phyloP scores from a whole-genome alignment of 441 rosid genomes.

The Aleurites moluccanus region DNA sequence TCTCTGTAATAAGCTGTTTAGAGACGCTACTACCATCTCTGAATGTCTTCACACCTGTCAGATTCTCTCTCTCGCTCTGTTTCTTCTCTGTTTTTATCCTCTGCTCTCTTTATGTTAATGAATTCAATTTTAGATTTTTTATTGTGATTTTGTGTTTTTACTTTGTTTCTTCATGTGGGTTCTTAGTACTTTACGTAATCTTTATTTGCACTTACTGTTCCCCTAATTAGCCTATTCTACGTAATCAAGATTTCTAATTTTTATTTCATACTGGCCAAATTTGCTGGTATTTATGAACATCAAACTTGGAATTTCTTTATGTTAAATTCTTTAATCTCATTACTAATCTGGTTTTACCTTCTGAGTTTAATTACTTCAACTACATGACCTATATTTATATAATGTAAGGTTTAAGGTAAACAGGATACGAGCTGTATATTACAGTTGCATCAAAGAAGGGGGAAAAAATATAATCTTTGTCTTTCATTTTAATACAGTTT shows the following conservation, averaged over 20 bases:
- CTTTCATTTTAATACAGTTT: slow-evolving; percentile 40
- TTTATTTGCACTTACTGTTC: not conserved
- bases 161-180: slow-evolving; percentile 13
- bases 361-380: too few relatives aligned
- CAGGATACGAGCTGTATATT: too few relatives aligned
- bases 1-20: slow-evolving; percentile 53
- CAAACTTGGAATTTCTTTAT: too few relatives aligned
- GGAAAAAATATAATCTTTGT: not conserved
- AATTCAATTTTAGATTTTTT: not conserved
- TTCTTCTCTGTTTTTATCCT: too few relatives aligned
- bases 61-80: slow-evolving; percentile 1
- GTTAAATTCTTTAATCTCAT: not conserved
- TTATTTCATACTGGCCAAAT: too few relatives aligned
- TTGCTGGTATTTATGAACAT: too few relatives aligned
- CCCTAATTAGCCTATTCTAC: not conserved
- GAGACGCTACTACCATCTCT: slow-evolving; percentile 65
- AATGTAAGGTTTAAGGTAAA: too few relatives aligned
- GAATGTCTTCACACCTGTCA: slow-evolving; percentile 76
- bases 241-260: not conserved
- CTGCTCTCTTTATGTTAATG: not conserved
- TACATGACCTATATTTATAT: too few relatives aligned
- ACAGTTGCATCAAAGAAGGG: not conserved
- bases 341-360: not conserved
- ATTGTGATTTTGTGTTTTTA: not conserved
- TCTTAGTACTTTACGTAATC: slow-evolving; percentile 1